These are phyloP conservation scores for Candida ulmi DNA, from an alignment of 805 yeast genomes.

Conservation along the genomic window DNA sequence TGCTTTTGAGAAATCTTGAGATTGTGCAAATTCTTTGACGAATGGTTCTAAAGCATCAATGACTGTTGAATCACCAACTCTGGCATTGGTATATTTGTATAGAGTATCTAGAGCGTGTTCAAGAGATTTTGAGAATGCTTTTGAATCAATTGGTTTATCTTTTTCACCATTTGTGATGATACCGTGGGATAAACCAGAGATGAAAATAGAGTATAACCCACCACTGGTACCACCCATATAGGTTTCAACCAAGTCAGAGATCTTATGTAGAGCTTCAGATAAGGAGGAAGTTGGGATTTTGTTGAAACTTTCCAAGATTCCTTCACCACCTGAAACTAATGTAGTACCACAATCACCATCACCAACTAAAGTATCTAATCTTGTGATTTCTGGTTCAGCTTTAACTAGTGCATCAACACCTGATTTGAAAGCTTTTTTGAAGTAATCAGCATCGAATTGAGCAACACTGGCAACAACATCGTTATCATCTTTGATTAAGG, in stretches of 20 bases:
- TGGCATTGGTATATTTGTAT: constrained; percentile 82
- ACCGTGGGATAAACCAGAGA: constrained; percentile 67
- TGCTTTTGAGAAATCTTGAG: constrained; percentile 54
- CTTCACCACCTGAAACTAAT: constrained; percentile 74
- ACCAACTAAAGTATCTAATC: constrained; percentile 84
- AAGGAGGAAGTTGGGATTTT: constrained; percentile 33
- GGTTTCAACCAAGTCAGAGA: constrained; percentile 80
- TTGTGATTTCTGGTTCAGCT: constrained; percentile 80
- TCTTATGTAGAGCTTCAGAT: constrained; percentile 55
- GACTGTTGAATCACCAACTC: constrained; percentile 84
- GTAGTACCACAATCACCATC: constrained; percentile 98
- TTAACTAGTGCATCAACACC: constrained; percentile 49
- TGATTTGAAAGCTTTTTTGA: constrained; percentile 33
- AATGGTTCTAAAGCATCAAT: constrained; percentile 89
- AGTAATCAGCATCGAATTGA: constrained; percentile 26
- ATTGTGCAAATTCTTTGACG: constrained; percentile 49
- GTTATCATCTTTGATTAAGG: constrained; percentile 24
- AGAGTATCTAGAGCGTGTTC: constrained; percentile 61
- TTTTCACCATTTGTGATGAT: constrained; percentile 27
- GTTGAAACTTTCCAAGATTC: constrained; percentile 51
- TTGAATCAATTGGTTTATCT: constrained; percentile 24
- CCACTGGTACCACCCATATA: constrained; percentile 99
- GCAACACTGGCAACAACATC: constrained; percentile 31
- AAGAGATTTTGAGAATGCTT: constrained; percentile 43
- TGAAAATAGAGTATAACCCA: constrained; percentile 80